Evolutionary conservation across 2,329 filamentous ascomycete species (phyloP), one percentile per base, ranked within the genome.

Genomic region (Pyricularia pennisetigena): DNA sequence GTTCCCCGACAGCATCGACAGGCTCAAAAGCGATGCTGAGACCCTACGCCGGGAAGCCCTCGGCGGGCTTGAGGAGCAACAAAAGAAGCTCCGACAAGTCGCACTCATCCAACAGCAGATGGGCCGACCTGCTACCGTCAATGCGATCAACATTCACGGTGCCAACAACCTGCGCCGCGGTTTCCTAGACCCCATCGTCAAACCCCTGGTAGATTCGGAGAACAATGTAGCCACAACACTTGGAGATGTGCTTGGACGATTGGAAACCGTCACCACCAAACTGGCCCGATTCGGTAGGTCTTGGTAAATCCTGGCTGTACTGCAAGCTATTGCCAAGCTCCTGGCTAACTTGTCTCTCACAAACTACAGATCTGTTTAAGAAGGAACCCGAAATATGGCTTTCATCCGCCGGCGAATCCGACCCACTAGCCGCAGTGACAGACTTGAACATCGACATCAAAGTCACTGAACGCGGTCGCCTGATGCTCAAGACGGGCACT

Each of bases 401-500:
- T 70, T 92, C 94, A 75, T 88, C 89, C 67, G 88, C 93, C 12
- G 85, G 88, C 69, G 85, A 86, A 65, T 85, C 88, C 63, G 87
- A 92, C 70, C 84, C 91, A 0, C 86, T 88, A 7, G 87, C 89
- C 10, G 88, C 88, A 1, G 87, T 90, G 2, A 93, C 88, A 68
- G 93, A 97, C 76, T 79, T 98, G 72, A 90, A 94, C 72, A 86
- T 97, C 67, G 91, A 90, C 74, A 85, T 97, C 68, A 88, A 87
- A 67, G 90, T 91, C 26, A 84, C 85, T 70, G 94, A 99, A 79
- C 89, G 92, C 72, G 90, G 92, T 35, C 89, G 91, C 57, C 87
- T 98, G 75, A 88, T 93, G 69, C 86, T 98, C 74, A 97, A 97
- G 81, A 97, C 94, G 0, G 95, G 95, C 69, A 98, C 95, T 9